Evolutionary conservation across 2,329 filamentous ascomycete genomes (phyloP).

Genomic region (Ustulina deusta): DNA sequence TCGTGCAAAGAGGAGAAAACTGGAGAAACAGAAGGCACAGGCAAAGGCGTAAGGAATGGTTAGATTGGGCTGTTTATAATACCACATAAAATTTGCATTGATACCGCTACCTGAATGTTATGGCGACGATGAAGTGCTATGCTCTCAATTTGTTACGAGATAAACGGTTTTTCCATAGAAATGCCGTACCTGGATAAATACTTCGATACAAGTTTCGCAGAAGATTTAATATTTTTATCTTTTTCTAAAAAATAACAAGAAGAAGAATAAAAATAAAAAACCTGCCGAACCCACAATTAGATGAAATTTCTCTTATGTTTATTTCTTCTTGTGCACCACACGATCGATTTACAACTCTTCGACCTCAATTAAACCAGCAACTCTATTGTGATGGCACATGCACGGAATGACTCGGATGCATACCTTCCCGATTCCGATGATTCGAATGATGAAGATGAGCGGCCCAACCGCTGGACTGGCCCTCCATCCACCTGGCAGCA

Average conservation of each 20-base stretch:
- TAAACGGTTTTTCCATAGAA: background rate
- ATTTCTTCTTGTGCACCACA: background rate
- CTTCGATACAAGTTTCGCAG: background rate
- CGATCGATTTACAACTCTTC: background rate
- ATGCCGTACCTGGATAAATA: background rate
- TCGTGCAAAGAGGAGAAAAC: conserved; percentile 87
- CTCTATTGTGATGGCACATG: conserved; percentile 35
- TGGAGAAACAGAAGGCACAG: conserved; percentile 72
- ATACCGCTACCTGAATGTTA: background rate
- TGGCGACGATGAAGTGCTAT: conserved; percentile 1
- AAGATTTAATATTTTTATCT: background rate
- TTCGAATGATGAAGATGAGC: conserved; percentile 55
- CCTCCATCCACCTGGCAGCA: conserved; percentile 73
- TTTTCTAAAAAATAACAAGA: background rate
- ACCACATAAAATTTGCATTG: conserved; percentile 24
- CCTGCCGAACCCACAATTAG: conserved; percentile 23
- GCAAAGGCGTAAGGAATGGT: conserved; percentile 43
- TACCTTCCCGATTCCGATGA: conserved; percentile 56
- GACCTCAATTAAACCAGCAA: conserved; percentile 7
- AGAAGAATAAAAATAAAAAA: background rate
- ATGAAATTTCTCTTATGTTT: background rate
- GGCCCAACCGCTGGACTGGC: conserved; percentile 81
- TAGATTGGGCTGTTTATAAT: conserved; percentile 34
- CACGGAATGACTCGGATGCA: conserved; percentile 40
- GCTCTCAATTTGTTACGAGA: background rate